Evolutionary conservation across 2,329 filamentous ascomycete species (phyloP), one percentile per base, ranked within the genome.

Genomic region (Lachnellula cervina): DNA sequence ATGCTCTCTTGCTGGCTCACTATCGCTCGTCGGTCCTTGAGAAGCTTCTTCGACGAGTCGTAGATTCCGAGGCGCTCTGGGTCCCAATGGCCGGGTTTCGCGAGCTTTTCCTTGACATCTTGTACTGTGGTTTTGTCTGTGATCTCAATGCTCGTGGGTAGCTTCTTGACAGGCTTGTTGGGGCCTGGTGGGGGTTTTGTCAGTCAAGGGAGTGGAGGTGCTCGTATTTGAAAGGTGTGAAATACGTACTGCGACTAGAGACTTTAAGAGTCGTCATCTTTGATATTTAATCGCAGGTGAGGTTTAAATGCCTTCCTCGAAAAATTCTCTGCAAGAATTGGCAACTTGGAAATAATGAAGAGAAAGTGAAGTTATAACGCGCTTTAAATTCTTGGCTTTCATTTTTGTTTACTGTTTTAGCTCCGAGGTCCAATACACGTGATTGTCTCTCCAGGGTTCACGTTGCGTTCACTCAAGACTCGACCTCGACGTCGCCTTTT

Each of bases 11-110:
- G 76, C 55, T 80, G 72, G 34, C 69, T 69, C 37, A 86, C 61
- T 46, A 77, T 70, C 19, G 81, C 81, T 65, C 76, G 79, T 62
- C 82, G 79, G 71, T 87, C 77, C 72, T 84, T 86, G 63, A 86
- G 69, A 19, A 80, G 83, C 77, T 83, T 84, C 71, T 80, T 81
- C 40, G 74, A 70, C 0, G 83, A 79, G 61, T 86, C 80, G 66
- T 80, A 84, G 55, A 87, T 73, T 32, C 83, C 83, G 58, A 87
- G 75, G 54, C 82, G 81, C 71, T 46, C 44, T 16, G 44, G 44
- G 23, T 46, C 83, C 83, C 59, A 87, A 75, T 55, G 82, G 81
- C 71, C 86, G 84, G 68, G 75, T 76, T 70, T 86, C 83, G 57
- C 81, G 53, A 87, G 72, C 42, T 73, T 64, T 42, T 72, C 71